These are phyloP conservation scores for Elsinoe australis DNA, from an alignment of 2,329 filamentous ascomycete species.

Conservation along the genomic window DNA sequence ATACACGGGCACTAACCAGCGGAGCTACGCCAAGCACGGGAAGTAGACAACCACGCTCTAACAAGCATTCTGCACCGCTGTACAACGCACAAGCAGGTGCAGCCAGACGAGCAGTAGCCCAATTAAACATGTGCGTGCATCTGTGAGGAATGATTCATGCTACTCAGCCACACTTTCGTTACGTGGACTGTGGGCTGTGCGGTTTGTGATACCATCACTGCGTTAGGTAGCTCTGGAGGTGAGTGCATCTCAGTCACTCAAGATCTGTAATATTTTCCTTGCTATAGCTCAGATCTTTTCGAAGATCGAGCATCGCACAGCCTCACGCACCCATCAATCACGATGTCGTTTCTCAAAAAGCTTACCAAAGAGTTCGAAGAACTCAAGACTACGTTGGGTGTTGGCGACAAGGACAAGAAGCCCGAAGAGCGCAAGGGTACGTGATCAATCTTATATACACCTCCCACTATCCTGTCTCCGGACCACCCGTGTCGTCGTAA, in stretches of 20 bases:
- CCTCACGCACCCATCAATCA: constrained; percentile 7
- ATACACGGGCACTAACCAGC: not conserved
- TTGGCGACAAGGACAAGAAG: constrained; percentile 29
- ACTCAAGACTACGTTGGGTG: constrained; percentile 25
- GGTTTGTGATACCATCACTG: not conserved
- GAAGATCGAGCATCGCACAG: constrained; percentile 3
- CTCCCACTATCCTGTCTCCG: constrained; percentile 21
- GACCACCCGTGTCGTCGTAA: constrained; percentile 25
- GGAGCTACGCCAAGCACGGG: constrained; percentile 5
- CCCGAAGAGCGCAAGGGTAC: constrained; percentile 23
- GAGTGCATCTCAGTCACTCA: not conserved
- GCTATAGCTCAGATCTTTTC: not conserved
- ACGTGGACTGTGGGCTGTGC: constrained; percentile 7
- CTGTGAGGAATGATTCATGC: not conserved
- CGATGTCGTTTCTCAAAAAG: constrained; percentile 42
- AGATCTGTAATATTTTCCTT: not conserved
- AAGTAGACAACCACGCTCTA: constrained; percentile 4
- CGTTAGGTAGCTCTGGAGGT: not conserved
- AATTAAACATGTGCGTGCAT: not conserved
- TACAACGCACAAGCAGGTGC: constrained; percentile 7
- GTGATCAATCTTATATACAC: constrained; percentile 11
- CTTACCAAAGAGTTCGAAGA: constrained; percentile 40
- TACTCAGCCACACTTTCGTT: constrained; percentile 4
- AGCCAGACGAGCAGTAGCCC: not conserved
- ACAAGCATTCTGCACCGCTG: constrained; percentile 7